phyloP scores from a whole-genome alignment of 768 basidiomycete species.

The Sarcodon sp. region DNA sequence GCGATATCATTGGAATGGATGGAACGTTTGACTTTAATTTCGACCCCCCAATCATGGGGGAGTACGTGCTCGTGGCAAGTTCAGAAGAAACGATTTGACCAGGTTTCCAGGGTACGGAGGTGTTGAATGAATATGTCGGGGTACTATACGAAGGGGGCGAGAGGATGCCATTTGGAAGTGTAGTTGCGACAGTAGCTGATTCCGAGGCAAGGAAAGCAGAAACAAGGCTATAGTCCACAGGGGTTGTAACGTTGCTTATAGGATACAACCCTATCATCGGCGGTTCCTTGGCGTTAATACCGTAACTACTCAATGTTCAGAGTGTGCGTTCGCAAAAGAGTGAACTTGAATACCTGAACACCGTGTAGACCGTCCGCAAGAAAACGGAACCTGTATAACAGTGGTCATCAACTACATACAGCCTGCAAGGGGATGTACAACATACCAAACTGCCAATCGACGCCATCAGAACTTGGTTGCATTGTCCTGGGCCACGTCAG shows the following conservation, averaged over 20 bases:
- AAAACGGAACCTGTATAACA: constrained; percentile 44
- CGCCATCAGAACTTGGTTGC: constrained; percentile 55
- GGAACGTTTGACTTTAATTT: constrained; percentile 19
- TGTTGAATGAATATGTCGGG: constrained; percentile 57
- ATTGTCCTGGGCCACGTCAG: constrained; percentile 62
- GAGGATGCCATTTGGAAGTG: constrained; percentile 59
- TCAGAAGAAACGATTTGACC: constrained; percentile 47
- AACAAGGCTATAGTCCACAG: constrained; percentile 28
- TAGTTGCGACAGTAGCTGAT: constrained; percentile 54
- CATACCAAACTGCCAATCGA: constrained; percentile 76
- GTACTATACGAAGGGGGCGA: constrained; percentile 46
- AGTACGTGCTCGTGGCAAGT: constrained; percentile 64
- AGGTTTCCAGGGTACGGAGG: constrained; percentile 40
- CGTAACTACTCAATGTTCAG: constrained; percentile 35
- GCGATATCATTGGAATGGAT: constrained; percentile 43
- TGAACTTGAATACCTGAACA: constrained; percentile 46
- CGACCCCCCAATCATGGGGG: constrained; percentile 31
- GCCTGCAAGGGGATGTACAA: not conserved
- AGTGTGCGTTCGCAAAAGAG: not conserved
- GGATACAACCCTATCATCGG: constrained; percentile 73
- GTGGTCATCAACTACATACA: not conserved
- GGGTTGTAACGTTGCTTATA: constrained; percentile 31
- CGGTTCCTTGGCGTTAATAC: constrained; percentile 60
- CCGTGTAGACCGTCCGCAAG: constrained; percentile 63
- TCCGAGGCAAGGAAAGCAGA: constrained; percentile 42